Conservation (phyloP, 2,329 filamentous ascomycete species). For the Aspergillus proliferans region DNA sequence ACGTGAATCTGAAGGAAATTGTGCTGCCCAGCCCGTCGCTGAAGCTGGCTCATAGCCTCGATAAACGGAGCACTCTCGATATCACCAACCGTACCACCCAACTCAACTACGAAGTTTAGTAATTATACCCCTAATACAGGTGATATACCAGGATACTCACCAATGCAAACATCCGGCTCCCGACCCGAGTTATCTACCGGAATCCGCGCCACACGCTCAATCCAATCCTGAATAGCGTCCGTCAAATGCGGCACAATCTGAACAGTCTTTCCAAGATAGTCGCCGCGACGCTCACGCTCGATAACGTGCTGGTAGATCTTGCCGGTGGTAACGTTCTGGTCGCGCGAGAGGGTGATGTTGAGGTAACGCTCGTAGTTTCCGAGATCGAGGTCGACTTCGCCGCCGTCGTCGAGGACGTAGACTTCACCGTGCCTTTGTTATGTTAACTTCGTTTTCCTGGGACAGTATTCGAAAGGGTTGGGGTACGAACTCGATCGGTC, state of each 20-base stretch:
- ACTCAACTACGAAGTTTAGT: conserved; percentile 28
- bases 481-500: not conserved
- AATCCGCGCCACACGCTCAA: conserved; percentile 75
- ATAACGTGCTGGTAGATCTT: conserved; percentile 93
- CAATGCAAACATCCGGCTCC: conserved; percentile 87
- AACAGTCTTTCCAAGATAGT: conserved; percentile 83
- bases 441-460: conserved; percentile 5
- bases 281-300: conserved; percentile 61
- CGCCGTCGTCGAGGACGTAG: conserved; percentile 79
- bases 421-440: conserved; percentile 62
- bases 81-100: conserved; percentile 54
- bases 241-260: conserved; percentile 92
- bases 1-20: conserved; percentile 90
- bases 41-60: conserved; percentile 75
- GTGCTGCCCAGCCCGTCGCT: conserved; percentile 62
- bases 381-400: conserved; percentile 68
- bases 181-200: conserved; percentile 79
- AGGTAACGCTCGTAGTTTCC: conserved; percentile 79
- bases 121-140: not conserved
- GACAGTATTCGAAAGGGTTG: not conserved
- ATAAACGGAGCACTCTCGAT: conserved; percentile 85
- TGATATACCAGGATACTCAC: conserved; percentile 42
- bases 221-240: conserved; percentile 87
- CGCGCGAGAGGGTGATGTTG: conserved; percentile 69
- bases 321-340: conserved; percentile 96